phyloP scores from a whole-genome alignment of 129 eudicot genomes.

The Pittosporum tobira region DNA sequence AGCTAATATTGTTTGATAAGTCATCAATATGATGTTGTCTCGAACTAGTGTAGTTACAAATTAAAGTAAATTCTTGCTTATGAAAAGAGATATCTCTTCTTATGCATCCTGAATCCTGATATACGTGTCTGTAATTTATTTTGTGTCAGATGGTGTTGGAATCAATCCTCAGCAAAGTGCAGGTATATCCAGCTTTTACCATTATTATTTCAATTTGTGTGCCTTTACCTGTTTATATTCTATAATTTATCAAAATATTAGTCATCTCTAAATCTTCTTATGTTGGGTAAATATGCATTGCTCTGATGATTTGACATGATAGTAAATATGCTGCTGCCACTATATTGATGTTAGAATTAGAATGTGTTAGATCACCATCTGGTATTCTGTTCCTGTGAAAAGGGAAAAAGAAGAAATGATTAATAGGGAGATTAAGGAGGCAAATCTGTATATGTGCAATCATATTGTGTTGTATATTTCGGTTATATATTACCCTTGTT shows the following conservation, averaged over 20 bases:
- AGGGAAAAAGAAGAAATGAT: background rate
- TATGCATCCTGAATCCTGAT: background rate
- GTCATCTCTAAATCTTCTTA: background rate
- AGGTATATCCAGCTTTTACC: conserved; percentile 31
- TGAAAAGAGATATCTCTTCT: background rate
- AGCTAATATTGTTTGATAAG: background rate
- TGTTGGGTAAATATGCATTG: background rate
- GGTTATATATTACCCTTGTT: too few species aligned
- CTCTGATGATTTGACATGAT: background rate
- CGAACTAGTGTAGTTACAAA: background rate
- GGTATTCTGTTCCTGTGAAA: background rate
- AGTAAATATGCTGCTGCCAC: background rate
- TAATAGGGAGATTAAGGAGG: background rate
- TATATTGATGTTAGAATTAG: background rate
- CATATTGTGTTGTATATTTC: too few species aligned
- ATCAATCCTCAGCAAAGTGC: conserved; percentile 99
- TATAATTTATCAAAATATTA: background rate
- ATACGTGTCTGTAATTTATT: background rate
- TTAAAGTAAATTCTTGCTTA: background rate
- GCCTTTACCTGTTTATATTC: background rate
- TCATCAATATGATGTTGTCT: background rate
- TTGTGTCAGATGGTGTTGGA: conserved; percentile 87
- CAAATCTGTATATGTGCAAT: too few species aligned
- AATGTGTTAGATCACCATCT: background rate
- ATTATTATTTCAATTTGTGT: background rate